Base-by-base conservation (phyloP, 2,329 filamentous ascomycete species). In the Eutypa lata region DNA sequence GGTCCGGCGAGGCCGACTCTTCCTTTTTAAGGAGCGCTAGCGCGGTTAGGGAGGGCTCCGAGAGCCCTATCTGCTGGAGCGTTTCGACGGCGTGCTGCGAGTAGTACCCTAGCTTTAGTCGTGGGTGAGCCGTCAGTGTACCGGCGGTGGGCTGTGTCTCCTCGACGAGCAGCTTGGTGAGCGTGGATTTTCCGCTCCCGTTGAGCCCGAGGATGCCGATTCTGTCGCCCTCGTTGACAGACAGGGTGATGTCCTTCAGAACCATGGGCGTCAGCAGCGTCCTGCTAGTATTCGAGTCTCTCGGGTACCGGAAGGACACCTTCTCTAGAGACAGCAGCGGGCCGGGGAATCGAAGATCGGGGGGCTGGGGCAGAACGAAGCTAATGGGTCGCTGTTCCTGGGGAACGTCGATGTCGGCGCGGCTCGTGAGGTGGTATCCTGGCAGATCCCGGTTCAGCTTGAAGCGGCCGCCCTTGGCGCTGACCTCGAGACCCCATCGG, bases 181-280 rank as follows among this genome's bases (percentile, higher is more conserved):
- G 75, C 0, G 90, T 94, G 1, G 89, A 90, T 68, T 95, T 95
- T 2, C 91, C 91, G 1, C 84, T 82, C 1, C 90, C 91, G 66
- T 95, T 95, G 43, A 94, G 76, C 0, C 90, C 91, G 22, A 90
- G 76, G 40, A 95, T 78, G 0, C 89, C 90, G 22, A 93, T 75
- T 1, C 90, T 80, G 57, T 91, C 88, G 10, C 89, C 88, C 66
- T 84, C 82, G 53, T 89, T 81, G 13, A 95, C 80, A 0, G 86
- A 86, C 13, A 95, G 70, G 48, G 79, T 82, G 28, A 92, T 71
- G 8, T 85, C 82, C 21, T 83, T 78, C 16, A 94, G 68, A 10
- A 87, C 74, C 1, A 71, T 63, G 5, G 74, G 71, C 24, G 69
- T 60, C 7, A 66, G 64, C 22, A 64, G 65, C 53, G 66, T 76